phyloP scores from a whole-genome alignment of 306 rosid species.

The Cicer judaicum region DNA sequence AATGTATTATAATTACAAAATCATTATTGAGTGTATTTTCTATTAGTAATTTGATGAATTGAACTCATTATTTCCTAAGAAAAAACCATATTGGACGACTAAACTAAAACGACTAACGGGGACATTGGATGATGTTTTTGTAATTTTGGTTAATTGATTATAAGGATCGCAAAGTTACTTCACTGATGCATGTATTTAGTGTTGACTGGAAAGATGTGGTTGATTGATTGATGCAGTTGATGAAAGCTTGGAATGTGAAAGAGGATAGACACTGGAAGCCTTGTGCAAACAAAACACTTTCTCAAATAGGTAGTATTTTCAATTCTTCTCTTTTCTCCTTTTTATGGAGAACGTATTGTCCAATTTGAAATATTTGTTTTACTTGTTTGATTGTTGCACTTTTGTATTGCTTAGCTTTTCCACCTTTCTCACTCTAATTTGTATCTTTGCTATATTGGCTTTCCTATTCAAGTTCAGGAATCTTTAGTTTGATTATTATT shows the following conservation, averaged over 20 bases:
- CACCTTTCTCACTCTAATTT: slow-evolving; percentile 6
- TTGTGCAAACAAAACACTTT: slow-evolving; percentile 58
- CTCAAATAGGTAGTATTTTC: slow-evolving; percentile 64
- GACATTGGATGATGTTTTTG: no score
- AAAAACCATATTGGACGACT: no score
- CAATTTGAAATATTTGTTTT: neutral
- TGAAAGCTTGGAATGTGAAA: slow-evolving; percentile 68
- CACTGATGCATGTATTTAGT: neutral
- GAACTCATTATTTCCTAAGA: no score
- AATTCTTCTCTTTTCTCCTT: slow-evolving; percentile 27
- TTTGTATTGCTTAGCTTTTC: neutral
- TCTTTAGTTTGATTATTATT: slow-evolving; percentile 15
- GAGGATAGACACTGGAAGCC: slow-evolving; percentile 73
- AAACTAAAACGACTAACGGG: no score
- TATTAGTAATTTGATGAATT: no score
- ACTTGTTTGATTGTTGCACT: slow-evolving; percentile 12
- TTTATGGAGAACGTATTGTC: slow-evolving; percentile 9
- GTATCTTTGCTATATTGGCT: slow-evolving; percentile 7
- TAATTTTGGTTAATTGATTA: no score
- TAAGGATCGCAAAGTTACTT: neutral
- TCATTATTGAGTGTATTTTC: no score
- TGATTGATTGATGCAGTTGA: slow-evolving; percentile 59
- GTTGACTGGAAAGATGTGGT: slow-evolving; percentile 38
- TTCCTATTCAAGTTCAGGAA: slow-evolving; percentile 33
- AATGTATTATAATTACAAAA: no score